These are phyloP conservation scores for Talinum fruticosum DNA, from an alignment of 148 eudicot species.

Conservation along the genomic window DNA sequence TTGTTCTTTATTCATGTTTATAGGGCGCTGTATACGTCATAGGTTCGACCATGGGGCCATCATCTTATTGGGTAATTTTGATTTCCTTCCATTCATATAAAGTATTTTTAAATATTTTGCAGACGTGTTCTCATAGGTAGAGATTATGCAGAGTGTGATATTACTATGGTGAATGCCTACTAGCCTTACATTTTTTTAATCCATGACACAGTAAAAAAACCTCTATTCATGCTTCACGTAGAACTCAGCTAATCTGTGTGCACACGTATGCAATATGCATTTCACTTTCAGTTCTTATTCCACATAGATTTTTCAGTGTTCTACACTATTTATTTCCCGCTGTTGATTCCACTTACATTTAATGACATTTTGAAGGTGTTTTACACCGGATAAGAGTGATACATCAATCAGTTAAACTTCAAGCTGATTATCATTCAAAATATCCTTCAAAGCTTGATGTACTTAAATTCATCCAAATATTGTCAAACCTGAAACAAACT, in stretches of 20 bases:
- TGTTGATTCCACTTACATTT: background rate
- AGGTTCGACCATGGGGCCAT: conserved; percentile 89
- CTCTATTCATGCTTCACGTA: background rate
- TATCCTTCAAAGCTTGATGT: background rate
- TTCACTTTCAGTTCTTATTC: background rate
- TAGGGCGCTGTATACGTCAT: conserved; percentile 96
- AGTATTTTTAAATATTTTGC: conserved; percentile 1
- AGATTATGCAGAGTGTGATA: background rate
- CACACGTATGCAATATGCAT: background rate
- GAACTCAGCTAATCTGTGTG: conserved; percentile 5
- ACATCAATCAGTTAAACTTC: background rate
- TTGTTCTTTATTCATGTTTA: conserved; percentile 28
- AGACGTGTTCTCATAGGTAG: background rate
- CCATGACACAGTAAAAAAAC: no score
- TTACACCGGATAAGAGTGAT: background rate
- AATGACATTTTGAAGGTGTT: background rate
- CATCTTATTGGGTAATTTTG: conserved; percentile 74
- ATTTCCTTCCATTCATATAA: background rate
- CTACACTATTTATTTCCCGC: background rate
- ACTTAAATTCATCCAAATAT: background rate
- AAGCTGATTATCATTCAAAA: background rate
- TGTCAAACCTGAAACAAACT: no score
- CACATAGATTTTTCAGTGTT: no score
- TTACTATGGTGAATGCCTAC: background rate
- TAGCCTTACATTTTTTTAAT: background rate